Base-by-base conservation (phyloP, 345 rosid genomes). In the Erucastrum elatum region DNA sequence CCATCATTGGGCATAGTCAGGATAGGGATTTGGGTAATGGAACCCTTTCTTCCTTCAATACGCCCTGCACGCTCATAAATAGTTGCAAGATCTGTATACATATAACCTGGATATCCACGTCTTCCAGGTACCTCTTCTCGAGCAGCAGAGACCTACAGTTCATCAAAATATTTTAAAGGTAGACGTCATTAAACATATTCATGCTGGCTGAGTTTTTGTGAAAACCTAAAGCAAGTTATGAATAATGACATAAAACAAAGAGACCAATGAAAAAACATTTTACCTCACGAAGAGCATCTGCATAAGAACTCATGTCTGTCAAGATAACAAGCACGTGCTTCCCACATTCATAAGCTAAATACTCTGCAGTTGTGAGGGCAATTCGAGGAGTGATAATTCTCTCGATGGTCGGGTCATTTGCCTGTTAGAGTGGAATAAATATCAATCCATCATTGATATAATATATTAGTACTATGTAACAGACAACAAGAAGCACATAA, bases 261-360 rank as follows among this genome's bases (percentile, higher is more conserved):
- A 59, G 11, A 26, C 26, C 34, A 74, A 6, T 9, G 70, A 26
- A 25, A 46, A 4, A 11, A 0, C 30, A 17, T 64, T 17, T 79
- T 84, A 95, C 98, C 99, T 95, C 99, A 80, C 98, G 97, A 80
- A 93, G 98, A 85, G 98, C 99, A 86, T 95, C 99, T 70, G 99
- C 99, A 84, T 95, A 95, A 16, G 99, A 95, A 86, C 99, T 95
- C 99, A 95, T 91, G 76, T 95, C 99, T 1, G 99, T 93, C 39
- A 95, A 91, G 67, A 95, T 95, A 84, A 95, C 99, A 34, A 95
- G 97, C 51, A 95, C 98, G 66, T 95, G 98, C 90, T 95, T 95
- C 82, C 98, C 98, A 75, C 97, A 93, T 78, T 93, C 99, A 86
- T 95, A 95, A 37, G 99, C 99, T 87, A 95, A 77, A 75, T 93